Base-by-base conservation (phyloP, 2,329 filamentous ascomycete genomes). In the Pseudopyrenochaeta lycopersici region DNA sequence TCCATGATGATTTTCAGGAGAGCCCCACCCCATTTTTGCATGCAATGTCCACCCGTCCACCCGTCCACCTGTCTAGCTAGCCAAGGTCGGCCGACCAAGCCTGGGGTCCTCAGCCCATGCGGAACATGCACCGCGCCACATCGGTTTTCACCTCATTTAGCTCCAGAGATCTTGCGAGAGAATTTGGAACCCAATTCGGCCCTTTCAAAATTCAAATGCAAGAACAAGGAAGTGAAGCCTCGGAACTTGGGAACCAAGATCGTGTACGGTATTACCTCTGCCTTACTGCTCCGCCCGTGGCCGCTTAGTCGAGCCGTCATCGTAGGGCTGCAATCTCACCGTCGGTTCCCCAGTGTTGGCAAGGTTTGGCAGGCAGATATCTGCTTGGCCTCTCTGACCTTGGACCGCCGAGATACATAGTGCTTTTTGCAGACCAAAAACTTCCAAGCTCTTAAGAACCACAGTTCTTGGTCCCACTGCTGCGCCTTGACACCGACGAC, bases 51-150 rank as follows among this genome's bases (percentile, higher is more conserved):
- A 27, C 23, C 23, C 9, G 23, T 27, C 23, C 23, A 27, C 23
- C 23, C 23, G 23, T 27, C 23, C 23, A 27, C 23, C 23, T 9
- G 23, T 27, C 23, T 9, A 27, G 23, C 23, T 27, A 5, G 23
- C 23, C 23, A 27, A 3, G 36, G 10, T 23, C 36, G 36, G 36
- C 23, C 23, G 23, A 27, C 4, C 7, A 21, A 23, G 36, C 18
- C 20, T 1, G 17, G 18, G 18, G 21, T 10, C 10, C 35, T 46
- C 46, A 55, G 39, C 52, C 46, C 43, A 38, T 23, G 12, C n/a
- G 15, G 17, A 43, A 39, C 18, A 46, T 35, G 35, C 27, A 47
- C 52, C 52, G 52, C 45, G 55, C 55, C 52, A 47, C 45, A 18
- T 9, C 17, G 10, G 6, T 9, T 6, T 38, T 38, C 15, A 21